These are phyloP conservation scores for Salmacisia buchloeana DNA, from an alignment of 1,284 basidiomycete species.

Conservation along the genomic window DNA sequence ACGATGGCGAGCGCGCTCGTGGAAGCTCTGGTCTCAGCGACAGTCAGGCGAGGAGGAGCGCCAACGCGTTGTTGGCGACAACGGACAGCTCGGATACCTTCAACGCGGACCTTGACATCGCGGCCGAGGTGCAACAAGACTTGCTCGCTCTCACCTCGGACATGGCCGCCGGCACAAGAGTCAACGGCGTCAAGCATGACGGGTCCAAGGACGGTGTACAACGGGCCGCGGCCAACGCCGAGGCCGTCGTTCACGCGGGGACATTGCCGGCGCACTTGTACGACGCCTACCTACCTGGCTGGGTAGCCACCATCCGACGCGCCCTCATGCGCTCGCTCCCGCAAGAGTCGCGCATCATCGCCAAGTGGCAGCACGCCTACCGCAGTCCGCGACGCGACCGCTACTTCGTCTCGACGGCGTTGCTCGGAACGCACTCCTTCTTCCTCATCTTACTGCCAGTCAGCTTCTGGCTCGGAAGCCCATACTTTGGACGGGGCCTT, in stretches of 20 bases:
- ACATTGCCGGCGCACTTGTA: slow-evolving; percentile 31
- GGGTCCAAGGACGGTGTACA: not conserved
- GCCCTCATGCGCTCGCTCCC: slow-evolving; percentile 22
- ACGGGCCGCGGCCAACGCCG: not conserved
- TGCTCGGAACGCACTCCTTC: slow-evolving; percentile 77
- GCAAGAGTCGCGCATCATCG: slow-evolving; percentile 25
- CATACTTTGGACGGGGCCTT: slow-evolving; percentile 62
- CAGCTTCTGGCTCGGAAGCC: slow-evolving; percentile 79
- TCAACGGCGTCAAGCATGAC: not conserved
- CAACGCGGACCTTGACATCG: too few relatives aligned
- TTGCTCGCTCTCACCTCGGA: slow-evolving; percentile 4
- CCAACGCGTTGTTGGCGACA: too few relatives aligned
- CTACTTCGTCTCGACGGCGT: slow-evolving; percentile 85
- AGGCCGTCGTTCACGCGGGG: slow-evolving; percentile 18
- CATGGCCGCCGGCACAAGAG: not conserved
- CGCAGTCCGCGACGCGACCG: slow-evolving; percentile 53
- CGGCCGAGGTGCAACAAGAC: not conserved
- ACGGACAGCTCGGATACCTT: not conserved
- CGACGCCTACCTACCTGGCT: slow-evolving; percentile 29
- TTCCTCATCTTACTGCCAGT: slow-evolving; percentile 84
- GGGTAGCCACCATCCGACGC: slow-evolving; percentile 26
- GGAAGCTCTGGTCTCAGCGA: too few relatives aligned
- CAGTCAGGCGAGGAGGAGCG: too few relatives aligned
- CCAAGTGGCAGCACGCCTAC: slow-evolving; percentile 8
- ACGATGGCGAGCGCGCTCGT: too few relatives aligned